Evolutionary conservation across 768 basidiomycete species (phyloP).

Genomic region (Lentinus brumalis): DNA sequence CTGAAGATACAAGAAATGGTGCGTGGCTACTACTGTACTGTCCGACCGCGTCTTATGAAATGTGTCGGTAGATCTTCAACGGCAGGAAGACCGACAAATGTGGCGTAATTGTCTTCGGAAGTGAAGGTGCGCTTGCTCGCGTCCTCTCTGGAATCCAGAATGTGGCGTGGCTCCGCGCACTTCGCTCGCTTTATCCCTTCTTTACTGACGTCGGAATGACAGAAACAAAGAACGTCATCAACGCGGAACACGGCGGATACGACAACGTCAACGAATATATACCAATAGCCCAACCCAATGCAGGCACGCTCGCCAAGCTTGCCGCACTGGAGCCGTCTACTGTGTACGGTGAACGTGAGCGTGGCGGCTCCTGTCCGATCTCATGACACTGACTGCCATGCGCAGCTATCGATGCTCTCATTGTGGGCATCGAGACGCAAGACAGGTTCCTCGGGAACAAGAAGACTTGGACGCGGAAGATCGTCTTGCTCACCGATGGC

Average conservation of each 20-base stretch:
- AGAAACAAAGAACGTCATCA: conserved; percentile 71
- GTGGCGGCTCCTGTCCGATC: background rate
- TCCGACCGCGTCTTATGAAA: background rate
- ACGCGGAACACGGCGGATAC: conserved; percentile 66
- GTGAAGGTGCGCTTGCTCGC: conserved; percentile 56
- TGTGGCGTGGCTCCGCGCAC: too few species aligned
- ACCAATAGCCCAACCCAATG: conserved; percentile 65
- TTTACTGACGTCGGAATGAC: background rate
- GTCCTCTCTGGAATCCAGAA: too few species aligned
- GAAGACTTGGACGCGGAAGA: conserved; percentile 82
- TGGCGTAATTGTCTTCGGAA: conserved; percentile 88
- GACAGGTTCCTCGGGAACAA: conserved; percentile 65
- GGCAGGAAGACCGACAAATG: conserved; percentile 93
- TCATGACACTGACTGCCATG: background rate
- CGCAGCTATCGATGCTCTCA: conserved; percentile 81
- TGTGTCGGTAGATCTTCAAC: conserved; percentile 70
- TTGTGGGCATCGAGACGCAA: conserved; percentile 86
- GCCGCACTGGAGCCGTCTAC: conserved; percentile 59
- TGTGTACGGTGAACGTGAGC: conserved; percentile 67
- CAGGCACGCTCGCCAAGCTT: conserved; percentile 65
- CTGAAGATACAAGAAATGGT: conserved; percentile 94
- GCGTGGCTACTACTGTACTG: conserved; percentile 2
- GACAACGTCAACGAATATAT: conserved; percentile 74
- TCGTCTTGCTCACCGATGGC: conserved; percentile 85
- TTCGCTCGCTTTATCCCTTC: background rate